Base-by-base conservation (phyloP, 2,329 filamentous ascomycete genomes). In the Nannizzia gypsea region DNA sequence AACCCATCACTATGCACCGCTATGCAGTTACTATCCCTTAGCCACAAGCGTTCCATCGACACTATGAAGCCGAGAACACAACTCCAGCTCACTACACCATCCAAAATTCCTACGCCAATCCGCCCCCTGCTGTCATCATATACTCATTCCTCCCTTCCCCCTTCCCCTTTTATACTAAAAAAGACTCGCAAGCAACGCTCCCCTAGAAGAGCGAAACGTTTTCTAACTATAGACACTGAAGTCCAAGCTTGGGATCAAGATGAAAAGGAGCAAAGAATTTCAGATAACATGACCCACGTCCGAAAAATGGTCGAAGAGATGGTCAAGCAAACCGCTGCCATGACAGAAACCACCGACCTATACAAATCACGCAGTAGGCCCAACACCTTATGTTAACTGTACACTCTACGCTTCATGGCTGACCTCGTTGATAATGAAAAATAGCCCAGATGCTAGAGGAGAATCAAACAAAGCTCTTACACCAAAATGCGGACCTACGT, bases 221-320 rank as follows among this genome's bases (percentile, higher is more conserved):
- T 81, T 77, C 78, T 92, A 68, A 86, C 81, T 65, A 87, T 85
- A 76, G 76, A 85, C 78, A 89, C 90, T 84, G 86, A 89, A 80
- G 75, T 73, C 74, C 77, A 81, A 89, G 87, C 82, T 84, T 86
- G 89, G 80, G 75, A 73, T 74, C 77, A 81, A 89, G 87, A 82
- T 15, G 56, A 42, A 68, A 92, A 87, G 81, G 90, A 52, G 11
- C 48, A 52, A 13, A 52, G 22, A 28, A 52, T 52, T 13, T 52
- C 48, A 1, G 26, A 52, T 31, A 31, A 84, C 62, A 86, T 96
- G 74, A 89, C 95, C 67, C 17, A 80, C 92, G 67, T 90, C 90
- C 69, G 80, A 81, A 55, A 78, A 81, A 78, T 97, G 63, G 86
- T 87, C 68, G 80, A 86, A 61, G 22, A 52, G 24, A 31, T 52